Evolutionary conservation across 768 basidiomycete genomes (phyloP).

Genomic region (Tephrocybe sp.): DNA sequence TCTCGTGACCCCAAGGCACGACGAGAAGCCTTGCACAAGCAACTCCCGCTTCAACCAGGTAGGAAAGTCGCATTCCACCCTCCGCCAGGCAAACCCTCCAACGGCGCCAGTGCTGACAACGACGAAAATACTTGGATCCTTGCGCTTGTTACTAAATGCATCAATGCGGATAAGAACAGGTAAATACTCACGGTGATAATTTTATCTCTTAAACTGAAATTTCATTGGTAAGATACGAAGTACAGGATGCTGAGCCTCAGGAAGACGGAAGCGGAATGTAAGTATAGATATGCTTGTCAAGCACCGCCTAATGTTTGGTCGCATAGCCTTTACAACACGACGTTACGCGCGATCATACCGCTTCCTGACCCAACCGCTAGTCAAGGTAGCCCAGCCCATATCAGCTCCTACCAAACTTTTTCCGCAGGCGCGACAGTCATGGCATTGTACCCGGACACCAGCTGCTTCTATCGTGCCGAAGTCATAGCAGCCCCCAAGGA

Average conservation of each 20-base stretch:
- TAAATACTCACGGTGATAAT: constrained; percentile 22
- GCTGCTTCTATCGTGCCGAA: constrained; percentile 87
- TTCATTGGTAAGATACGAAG: constrained; percentile 63
- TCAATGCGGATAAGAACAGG: constrained; percentile 74
- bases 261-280: constrained; percentile 74
- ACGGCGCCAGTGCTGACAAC: constrained; percentile 33
- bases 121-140: constrained; percentile 76
- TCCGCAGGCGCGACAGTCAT: constrained; percentile 71
- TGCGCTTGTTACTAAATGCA: constrained; percentile 69
- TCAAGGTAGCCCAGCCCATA: constrained; percentile 59
- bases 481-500: constrained; percentile 68
- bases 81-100: constrained; percentile 52
- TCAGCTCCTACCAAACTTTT: constrained; percentile 72
- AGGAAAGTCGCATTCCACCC: constrained; percentile 84
- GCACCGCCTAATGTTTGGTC: constrained; percentile 2
- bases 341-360: constrained; percentile 71
- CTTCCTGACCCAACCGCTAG: constrained; percentile 71
- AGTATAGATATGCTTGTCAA: constrained; percentile 15
- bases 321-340: constrained; percentile 65
- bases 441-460: constrained; percentile 90
- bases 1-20: constrained; percentile 69
- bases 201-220: not conserved
- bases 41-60: constrained; percentile 68
- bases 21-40: constrained; percentile 58
- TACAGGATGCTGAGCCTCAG: constrained; percentile 82